Evolutionary conservation across 352 stramenopile species (phyloP).

Genomic region (Phytophthora litchii): DNA sequence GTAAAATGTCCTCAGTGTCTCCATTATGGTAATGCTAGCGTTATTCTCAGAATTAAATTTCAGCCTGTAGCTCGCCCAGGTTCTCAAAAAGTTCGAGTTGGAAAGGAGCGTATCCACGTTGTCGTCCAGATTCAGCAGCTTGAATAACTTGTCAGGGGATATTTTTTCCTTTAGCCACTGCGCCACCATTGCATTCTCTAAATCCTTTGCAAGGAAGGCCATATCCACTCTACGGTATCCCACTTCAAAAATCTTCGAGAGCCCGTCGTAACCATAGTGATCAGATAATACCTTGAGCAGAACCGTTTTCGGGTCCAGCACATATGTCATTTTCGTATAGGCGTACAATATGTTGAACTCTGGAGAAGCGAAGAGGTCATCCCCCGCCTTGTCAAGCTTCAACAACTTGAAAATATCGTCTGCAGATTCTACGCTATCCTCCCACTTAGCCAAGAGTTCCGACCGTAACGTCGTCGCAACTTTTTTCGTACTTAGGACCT

Average conservation of each 20-base stretch:
- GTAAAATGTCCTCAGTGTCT: conserved; percentile 5
- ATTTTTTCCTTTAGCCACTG: background rate
- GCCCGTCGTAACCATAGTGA: conserved; percentile 2
- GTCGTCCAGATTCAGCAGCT: background rate
- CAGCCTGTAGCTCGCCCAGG: background rate
- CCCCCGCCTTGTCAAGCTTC: conserved; percentile 3
- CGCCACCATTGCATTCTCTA: background rate
- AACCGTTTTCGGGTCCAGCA: background rate
- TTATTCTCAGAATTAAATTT: background rate
- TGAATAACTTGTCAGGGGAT: background rate
- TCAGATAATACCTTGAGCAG: background rate
- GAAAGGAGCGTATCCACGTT: conserved; percentile 1
- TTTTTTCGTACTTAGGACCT: background rate
- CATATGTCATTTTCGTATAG: background rate
- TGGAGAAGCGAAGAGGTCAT: background rate
- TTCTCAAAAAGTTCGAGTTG: background rate
- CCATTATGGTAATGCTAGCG: background rate
- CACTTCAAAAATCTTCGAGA: conserved; percentile 4
- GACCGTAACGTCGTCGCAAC: background rate
- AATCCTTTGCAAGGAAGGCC: background rate
- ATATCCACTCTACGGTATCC: background rate
- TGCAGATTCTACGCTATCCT: background rate
- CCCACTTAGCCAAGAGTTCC: background rate
- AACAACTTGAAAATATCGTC: conserved; percentile 9
- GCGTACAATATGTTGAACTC: background rate